Conservation (phyloP, 2,329 filamentous ascomycete species). For the Alternaria brassicae region DNA sequence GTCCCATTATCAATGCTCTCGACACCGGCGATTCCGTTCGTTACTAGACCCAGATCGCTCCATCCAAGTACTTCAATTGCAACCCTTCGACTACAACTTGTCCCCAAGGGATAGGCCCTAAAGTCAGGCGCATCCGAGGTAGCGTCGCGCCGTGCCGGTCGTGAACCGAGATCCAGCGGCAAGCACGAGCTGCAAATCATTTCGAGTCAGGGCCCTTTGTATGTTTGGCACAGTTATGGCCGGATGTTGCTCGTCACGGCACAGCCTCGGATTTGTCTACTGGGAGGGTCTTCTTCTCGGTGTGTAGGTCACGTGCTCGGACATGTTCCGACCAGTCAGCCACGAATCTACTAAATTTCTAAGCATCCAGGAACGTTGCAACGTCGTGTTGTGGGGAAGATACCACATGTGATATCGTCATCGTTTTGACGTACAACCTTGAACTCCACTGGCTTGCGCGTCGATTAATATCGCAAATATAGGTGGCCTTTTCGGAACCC, state of each 20-base stretch:
- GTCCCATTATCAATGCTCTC: neutral
- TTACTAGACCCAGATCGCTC: neutral
- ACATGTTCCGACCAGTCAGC: neutral
- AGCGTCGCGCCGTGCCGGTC: slow-evolving; percentile 35
- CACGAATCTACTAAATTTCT: neutral
- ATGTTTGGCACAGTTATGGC: neutral
- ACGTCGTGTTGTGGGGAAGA: slow-evolving; percentile 1
- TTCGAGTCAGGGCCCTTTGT: slow-evolving; percentile 21
- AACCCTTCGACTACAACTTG: neutral
- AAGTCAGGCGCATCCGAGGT: slow-evolving; percentile 28
- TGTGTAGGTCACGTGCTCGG: slow-evolving; percentile 2
- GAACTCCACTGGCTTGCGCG: slow-evolving; percentile 12
- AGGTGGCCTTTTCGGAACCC: slow-evolving; percentile 3
- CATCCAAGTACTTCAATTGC: neutral
- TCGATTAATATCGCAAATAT: slow-evolving; percentile 11
- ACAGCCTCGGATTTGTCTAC: neutral
- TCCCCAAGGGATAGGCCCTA: slow-evolving; percentile 5
- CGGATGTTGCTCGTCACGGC: slow-evolving; percentile 12
- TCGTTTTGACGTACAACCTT: neutral
- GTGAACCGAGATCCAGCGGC: slow-evolving; percentile 33
- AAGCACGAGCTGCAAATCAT: slow-evolving; percentile 30
- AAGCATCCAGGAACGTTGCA: slow-evolving; percentile 5
- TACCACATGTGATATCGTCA: slow-evolving; percentile 7
- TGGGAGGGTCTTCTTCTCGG: slow-evolving; percentile 1
- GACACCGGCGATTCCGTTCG: neutral